Percentiles rank a stretch among this genome's conserved stretches.
Evolutionary conservation across 2,329 filamentous ascomycete genomes (phyloP).

Genomic region (Aspergillus caelatus): DNA sequence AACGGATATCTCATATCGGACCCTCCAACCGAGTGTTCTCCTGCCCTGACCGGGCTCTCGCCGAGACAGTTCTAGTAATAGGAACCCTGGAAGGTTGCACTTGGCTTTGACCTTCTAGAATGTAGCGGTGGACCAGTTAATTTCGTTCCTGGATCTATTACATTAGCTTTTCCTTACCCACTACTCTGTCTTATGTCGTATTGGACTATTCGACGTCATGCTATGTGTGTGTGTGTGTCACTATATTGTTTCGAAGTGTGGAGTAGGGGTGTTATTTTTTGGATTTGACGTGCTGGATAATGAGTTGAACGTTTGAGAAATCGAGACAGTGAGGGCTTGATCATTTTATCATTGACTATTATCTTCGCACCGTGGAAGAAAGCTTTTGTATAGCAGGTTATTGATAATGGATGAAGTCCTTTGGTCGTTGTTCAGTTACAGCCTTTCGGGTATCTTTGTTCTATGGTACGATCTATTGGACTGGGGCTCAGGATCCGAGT

Average conservation of each 20-base stretch:
- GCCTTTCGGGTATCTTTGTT: background rate
- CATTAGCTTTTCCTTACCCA: background rate
- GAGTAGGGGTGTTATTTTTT: background rate
- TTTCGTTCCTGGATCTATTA: background rate
- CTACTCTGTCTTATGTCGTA: background rate
- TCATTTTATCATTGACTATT: background rate
- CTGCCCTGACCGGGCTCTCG: background rate
- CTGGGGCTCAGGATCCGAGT: background rate
- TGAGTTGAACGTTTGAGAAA: background rate
- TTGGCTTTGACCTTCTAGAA: background rate
- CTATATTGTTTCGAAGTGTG: background rate
- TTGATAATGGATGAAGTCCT: background rate
- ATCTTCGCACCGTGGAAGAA: background rate
- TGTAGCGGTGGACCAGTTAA: background rate
- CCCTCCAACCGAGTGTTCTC: background rate
- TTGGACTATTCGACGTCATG: background rate
- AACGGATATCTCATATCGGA: background rate
- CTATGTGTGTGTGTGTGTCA: background rate
- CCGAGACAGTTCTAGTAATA: background rate
- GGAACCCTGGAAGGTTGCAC: background rate
- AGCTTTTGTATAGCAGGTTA: no score
- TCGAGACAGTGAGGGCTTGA: background rate
- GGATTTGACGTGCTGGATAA: background rate
- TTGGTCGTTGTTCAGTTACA: background rate
- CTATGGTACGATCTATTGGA: conserved; percentile 6